Percentiles rank a stretch among this genome's conserved stretches.
Evolutionary conservation across 352 stramenopile genomes (phyloP).

Genomic region (Aphanomyces cochlioides): DNA sequence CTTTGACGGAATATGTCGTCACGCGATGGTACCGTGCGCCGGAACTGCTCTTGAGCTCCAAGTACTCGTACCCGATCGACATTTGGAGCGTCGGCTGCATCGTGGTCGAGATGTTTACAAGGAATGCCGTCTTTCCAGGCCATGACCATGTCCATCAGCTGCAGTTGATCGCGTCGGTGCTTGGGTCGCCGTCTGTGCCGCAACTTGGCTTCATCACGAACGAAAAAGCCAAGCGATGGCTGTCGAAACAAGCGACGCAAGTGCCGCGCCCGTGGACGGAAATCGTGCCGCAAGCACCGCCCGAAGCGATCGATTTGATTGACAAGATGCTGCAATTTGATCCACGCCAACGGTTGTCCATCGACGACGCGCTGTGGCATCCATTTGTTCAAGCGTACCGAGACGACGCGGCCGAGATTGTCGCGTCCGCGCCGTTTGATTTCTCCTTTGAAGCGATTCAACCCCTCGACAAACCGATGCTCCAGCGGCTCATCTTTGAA

Average conservation of each 20-base stretch:
- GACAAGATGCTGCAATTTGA: conserved; percentile 86
- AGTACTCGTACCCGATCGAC: conserved; percentile 94
- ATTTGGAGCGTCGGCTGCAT: conserved; percentile 98
- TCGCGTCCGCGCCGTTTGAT: conserved; percentile 18
- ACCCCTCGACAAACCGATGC: conserved; percentile 66
- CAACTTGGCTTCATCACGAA: conserved; percentile 82
- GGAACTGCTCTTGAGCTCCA: conserved; percentile 90
- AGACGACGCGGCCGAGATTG: conserved; percentile 39
- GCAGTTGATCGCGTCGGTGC: conserved; percentile 78
- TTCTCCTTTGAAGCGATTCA: conserved; percentile 32
- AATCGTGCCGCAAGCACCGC: conserved; percentile 54
- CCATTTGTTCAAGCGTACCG: conserved; percentile 71
- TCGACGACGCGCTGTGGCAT: conserved; percentile 72
- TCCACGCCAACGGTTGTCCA: conserved; percentile 63
- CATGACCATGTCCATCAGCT: conserved; percentile 87
- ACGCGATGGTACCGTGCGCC: conserved; percentile 93
- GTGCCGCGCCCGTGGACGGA: conserved; percentile 31
- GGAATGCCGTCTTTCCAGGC: conserved; percentile 72
- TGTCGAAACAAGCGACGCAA: conserved; percentile 67
- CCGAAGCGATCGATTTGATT: conserved; percentile 81
- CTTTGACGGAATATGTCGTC: conserved; percentile 89
- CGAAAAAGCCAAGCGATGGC: conserved; percentile 77
- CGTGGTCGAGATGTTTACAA: conserved; percentile 95
- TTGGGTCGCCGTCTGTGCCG: conserved; percentile 53
- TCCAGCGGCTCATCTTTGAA: conserved; percentile 78